Evolutionary conservation across 2,329 filamentous ascomycete genomes (phyloP), one percentile per base, ranked within the genome.

Genomic region (Trichoderma citrinoviride): DNA sequence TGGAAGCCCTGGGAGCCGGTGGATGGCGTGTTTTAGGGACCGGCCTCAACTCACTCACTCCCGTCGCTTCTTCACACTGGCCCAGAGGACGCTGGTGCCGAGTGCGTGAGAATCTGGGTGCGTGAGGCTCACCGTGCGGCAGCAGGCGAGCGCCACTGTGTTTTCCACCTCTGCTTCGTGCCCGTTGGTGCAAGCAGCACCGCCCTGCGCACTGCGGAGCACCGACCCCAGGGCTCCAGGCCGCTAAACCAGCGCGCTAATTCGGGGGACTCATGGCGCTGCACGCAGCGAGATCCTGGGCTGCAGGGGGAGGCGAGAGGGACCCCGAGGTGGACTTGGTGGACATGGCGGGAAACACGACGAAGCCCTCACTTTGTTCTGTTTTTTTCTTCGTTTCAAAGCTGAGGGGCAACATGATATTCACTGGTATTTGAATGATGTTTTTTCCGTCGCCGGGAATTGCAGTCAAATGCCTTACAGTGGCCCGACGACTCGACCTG

Each of bases 21-120:
- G 49, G 56, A 65, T 65, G 55, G 61, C 63, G 47, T 65, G 63
- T 33, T 64, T 47, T 19, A 23, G 49, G 49, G 7, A 40, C 40
- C 41, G 43, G 50, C 33, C 49, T 37, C 19, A 27, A 27, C 40
- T 49, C 53, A 25, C n/a, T 43, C 33, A 23, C 53, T 56, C 29
- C 8, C 29, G 3, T 37, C 33, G 25, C 54, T n/a, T n/a, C n/a
- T n/a, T 57, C 37, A 57, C 37, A 44, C 23, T 29, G 40, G 40
- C 23, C 23, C 41, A 21, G 19, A 10, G n/a, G 29, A 33, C 29
- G 29, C 29, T 33, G 29, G 29, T 33, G 29, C 29, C 33, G 33
- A 37, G 33, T 37, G 33, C 33, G 33, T 37, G 33, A 37, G 33
- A 5, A 37, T 37, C 33, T 33, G 6, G 33, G 33, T 37, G 33